Evolutionary conservation across 2,329 filamentous ascomycete genomes (phyloP).

Genomic region (Aspergillus ochraceoroseus): DNA sequence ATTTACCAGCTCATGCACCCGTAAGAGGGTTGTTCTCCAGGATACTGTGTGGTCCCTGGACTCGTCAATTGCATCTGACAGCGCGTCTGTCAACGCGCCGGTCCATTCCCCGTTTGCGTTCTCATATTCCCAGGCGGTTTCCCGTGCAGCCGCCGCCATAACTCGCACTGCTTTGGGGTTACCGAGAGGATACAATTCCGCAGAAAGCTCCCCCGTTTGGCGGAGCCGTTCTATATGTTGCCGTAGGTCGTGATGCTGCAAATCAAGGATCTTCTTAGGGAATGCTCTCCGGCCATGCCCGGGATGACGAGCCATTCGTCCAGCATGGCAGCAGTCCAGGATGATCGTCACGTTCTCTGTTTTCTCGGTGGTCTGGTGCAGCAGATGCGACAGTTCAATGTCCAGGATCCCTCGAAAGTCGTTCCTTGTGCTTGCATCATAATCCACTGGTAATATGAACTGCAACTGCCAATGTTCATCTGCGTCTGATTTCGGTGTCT

Average conservation of each 20-base stretch:
- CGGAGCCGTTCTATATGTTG: too few species aligned
- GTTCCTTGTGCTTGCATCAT: neutral
- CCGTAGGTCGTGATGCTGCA: too few species aligned
- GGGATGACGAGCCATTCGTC: neutral
- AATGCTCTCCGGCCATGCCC: neutral
- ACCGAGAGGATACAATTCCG: neutral
- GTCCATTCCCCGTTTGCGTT: constrained; percentile 2
- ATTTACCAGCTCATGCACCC: constrained; percentile 6
- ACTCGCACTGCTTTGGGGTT: constrained; percentile 6
- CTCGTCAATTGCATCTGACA: neutral
- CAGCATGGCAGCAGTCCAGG: constrained; percentile 4
- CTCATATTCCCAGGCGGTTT: constrained; percentile 6
- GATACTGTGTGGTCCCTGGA: neutral
- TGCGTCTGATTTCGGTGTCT: neutral
- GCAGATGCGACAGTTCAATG: constrained; percentile 4
- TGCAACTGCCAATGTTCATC: constrained; percentile 1
- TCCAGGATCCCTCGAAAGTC: constrained; percentile 6
- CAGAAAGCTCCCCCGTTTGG: neutral
- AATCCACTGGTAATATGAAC: constrained; percentile 7
- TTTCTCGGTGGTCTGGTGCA: constrained; percentile 2
- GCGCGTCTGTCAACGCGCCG: constrained; percentile 3
- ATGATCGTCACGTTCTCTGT: constrained; percentile 5
- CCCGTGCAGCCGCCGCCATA: neutral
- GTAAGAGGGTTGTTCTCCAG: constrained; percentile 3
- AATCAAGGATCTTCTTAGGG: neutral